Base-by-base conservation (phyloP, 1,139 yeast species). In the Wickerhamiella infanticola region DNA sequence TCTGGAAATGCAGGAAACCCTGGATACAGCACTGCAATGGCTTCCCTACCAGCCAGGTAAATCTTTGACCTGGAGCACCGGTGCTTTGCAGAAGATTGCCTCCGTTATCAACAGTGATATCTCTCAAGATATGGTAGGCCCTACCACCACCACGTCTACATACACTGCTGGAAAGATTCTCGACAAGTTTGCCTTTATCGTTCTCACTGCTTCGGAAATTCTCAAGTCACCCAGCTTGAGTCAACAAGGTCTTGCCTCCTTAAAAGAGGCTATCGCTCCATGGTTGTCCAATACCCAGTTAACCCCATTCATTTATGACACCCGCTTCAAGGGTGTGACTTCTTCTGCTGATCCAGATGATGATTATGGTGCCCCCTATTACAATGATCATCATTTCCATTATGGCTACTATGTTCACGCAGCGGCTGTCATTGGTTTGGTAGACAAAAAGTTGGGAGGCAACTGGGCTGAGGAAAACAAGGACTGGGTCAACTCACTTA, bases 301-400 rank as follows among this genome's bases (percentile, higher is more conserved):
- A 47, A 72, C 67, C 52, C 83, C 84, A 29, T 67, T 81, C 47
- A 73, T 77, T 63, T 81, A 81, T 59, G 93, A 82, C 57, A 76
- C 83, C 26, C 70, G 66, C 48, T 77, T 67, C 58, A 73, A 73
- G 48, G 93, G 93, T 41, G 68, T 82, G 23, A 75, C 84, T n/a
- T 75, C 86, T 1, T 65, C 77, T 33, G 78, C 80, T 24, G 67
- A 73, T 37, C 73, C 76, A 45, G 68, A 72, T 46, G 73, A 72
- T 39, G 84, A 79, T 55, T 82, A 64, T 58, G 93, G 88, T 24
- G 65, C 77, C 50, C 72, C 79, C 11, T 75, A 71, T 62, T 81
- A 81, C 63, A 81, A 80, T 54, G 88, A 81, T 60, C 88, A 77
- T 57, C 88, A 81, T 59, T 81, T 79, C 75, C 88, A 81, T 58